Percentiles rank a stretch among this genome's conserved stretches.
These are phyloP conservation scores for Verbascum thapsus DNA, from an alignment of 257 asterid species.

Conservation along the genomic window DNA sequence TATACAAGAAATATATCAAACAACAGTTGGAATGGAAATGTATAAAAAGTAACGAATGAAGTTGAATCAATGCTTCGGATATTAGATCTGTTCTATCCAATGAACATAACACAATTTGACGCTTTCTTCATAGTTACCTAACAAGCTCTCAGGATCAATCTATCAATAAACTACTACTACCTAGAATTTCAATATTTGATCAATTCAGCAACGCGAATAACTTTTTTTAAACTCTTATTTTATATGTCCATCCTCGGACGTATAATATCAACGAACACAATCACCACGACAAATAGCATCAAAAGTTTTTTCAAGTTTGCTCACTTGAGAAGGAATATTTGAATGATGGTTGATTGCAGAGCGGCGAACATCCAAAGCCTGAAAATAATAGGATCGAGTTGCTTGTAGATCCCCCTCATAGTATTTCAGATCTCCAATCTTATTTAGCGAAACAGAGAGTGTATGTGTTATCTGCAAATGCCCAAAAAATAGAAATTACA, in stretches of 20 bases:
- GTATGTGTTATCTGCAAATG: slow-evolving; percentile 74
- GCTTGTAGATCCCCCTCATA: slow-evolving; percentile 82
- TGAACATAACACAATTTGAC: not conserved
- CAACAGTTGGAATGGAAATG: slow-evolving; percentile 10
- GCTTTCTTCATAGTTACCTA: not conserved
- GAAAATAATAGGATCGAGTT: slow-evolving; percentile 71
- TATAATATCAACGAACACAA: slow-evolving; percentile 7
- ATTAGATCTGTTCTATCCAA: no score
- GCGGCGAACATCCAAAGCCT: slow-evolving; percentile 90
- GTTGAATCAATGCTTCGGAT: no score
- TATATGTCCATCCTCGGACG: not conserved
- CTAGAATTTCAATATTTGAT: not conserved
- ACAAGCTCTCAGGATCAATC: slow-evolving; percentile 2
- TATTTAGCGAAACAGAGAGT: slow-evolving; percentile 90
- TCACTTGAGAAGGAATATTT: slow-evolving; percentile 72
- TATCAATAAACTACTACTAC: not conserved
- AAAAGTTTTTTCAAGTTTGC: slow-evolving; percentile 24
- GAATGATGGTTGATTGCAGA: slow-evolving; percentile 55
- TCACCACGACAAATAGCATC: slow-evolving; percentile 21
- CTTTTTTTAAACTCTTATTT: not conserved
- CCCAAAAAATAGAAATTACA: slow-evolving; percentile 23
- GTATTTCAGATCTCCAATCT: slow-evolving; percentile 93
- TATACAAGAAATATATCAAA: slow-evolving; percentile 7
- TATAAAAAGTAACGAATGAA: no score
- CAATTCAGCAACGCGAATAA: not conserved